Conservation (phyloP, 108 stramenopile genomes). For the Skeletonema menzelii region DNA sequence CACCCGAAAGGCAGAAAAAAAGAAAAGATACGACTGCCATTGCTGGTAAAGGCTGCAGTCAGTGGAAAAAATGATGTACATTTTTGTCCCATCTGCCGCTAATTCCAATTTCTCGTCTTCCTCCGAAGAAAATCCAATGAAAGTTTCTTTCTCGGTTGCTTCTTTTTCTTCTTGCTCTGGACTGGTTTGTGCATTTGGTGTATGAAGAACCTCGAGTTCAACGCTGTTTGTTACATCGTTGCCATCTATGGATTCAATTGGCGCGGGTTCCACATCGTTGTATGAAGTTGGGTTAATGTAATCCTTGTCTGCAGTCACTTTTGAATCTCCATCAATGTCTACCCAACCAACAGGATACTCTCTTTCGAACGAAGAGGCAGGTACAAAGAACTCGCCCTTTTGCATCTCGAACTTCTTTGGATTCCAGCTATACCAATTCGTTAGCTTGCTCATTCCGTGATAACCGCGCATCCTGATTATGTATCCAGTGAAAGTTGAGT, state of each 20-base stretch:
- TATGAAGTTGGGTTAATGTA: neutral
- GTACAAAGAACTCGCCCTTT: constrained; percentile 42
- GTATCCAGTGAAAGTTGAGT: constrained; percentile 92
- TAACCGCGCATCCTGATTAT: constrained; percentile 85
- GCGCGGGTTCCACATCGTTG: neutral
- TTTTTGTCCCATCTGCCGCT: constrained; percentile 16
- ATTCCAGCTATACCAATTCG: constrained; percentile 69
- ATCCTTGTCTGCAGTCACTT: constrained; percentile 26
- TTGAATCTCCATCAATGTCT: constrained; percentile 71
- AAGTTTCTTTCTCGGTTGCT: neutral
- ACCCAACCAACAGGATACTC: constrained; percentile 82
- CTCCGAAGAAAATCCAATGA: constrained; percentile 25
- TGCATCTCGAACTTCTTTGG: constrained; percentile 65
- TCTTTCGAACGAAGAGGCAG: constrained; percentile 43
- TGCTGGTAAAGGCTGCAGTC: constrained; percentile 88
- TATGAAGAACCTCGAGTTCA: neutral
- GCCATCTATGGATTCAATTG: neutral
- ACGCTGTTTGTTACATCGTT: neutral
- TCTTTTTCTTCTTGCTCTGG: neutral
- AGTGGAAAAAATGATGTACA: constrained; percentile 69
- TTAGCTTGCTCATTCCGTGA: constrained; percentile 72
- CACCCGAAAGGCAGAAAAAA: constrained; percentile 75
- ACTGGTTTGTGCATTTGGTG: neutral
- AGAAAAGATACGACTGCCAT: constrained; percentile 96
- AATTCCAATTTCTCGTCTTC: constrained; percentile 37